Conservation (phyloP, 768 basidiomycete species). For the Imleria badia region DNA sequence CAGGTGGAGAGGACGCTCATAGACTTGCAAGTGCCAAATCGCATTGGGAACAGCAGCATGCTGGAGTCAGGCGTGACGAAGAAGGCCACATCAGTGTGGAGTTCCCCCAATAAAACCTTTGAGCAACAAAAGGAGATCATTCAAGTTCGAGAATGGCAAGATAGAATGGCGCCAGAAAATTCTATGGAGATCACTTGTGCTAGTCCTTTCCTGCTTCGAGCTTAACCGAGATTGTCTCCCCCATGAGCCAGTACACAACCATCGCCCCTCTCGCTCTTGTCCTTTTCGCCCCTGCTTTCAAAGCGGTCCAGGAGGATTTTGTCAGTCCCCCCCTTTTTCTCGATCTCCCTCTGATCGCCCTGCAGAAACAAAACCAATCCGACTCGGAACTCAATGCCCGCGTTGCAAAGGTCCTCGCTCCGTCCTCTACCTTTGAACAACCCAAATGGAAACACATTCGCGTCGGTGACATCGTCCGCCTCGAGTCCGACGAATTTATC, state of each 20-base stretch:
- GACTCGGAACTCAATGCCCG: conserved; percentile 91
- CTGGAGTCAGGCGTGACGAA: too few species aligned
- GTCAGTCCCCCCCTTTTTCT: conserved; percentile 26
- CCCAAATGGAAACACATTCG: conserved; percentile 86
- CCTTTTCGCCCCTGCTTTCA: conserved; percentile 90
- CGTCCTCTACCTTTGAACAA: conserved; percentile 61
- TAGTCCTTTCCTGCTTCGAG: too few species aligned
- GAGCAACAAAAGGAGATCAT: too few species aligned
- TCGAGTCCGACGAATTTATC: conserved; percentile 92
- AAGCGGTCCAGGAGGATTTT: conserved; percentile 93
- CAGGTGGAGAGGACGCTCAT: too few species aligned
- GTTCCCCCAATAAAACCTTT: too few species aligned
- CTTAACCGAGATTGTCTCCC: too few species aligned
- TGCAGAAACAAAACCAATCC: conserved; percentile 93
- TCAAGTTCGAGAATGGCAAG: too few species aligned
- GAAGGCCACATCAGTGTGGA: too few species aligned
- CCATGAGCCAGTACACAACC: conserved; percentile 93
- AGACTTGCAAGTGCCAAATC: too few species aligned
- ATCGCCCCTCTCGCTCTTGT: conserved; percentile 89
- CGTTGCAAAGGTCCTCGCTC: conserved; percentile 68
- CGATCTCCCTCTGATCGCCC: conserved; percentile 10
- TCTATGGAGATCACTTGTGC: too few species aligned
- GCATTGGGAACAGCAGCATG: too few species aligned
- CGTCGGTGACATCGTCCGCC: conserved; percentile 90
- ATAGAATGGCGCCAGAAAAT: too few species aligned